These are phyloP conservation scores for Castanospermum australe DNA, from an alignment of 306 rosid species.

Conservation along the genomic window DNA sequence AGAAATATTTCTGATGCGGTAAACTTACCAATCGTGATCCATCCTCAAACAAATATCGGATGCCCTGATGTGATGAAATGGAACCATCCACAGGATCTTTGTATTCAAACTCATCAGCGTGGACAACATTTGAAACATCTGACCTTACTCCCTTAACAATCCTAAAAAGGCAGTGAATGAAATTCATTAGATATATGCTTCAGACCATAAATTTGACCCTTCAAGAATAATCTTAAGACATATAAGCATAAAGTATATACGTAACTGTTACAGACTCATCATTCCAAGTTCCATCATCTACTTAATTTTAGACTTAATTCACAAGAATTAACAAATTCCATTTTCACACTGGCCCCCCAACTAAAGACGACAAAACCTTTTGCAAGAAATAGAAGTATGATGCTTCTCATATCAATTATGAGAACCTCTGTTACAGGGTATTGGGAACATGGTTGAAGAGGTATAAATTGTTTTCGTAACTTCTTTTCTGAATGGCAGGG, in stretches of 20 bases:
- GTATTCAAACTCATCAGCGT: constrained; percentile 92
- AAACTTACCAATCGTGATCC: constrained; percentile 95
- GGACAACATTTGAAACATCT: constrained; percentile 75
- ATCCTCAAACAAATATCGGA: constrained; percentile 94
- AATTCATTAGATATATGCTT: constrained; percentile 7
- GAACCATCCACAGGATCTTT: constrained; percentile 95
- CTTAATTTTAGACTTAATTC: neutral
- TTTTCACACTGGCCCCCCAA: neutral
- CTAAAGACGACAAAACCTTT: neutral
- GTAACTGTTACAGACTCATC: neutral
- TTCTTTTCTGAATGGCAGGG: neutral
- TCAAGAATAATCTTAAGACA: neutral
- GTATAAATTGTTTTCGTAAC: neutral
- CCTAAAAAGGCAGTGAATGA: constrained; percentile 39
- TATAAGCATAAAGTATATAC: neutral
- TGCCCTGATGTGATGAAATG: constrained; percentile 92
- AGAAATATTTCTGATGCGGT: neutral
- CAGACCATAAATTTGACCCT: constrained; percentile 5
- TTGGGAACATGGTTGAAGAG: neutral
- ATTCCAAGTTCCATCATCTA: neutral
- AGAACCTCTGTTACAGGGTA: neutral
- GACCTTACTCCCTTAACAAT: constrained; percentile 64
- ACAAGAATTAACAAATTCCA: neutral
- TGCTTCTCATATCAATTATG: neutral
- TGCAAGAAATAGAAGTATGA: neutral